A percentile compares a stretch with the other conserved stretches of the same genome.
Conservation (phyloP, 139 green algal species). For the Nannochloris sp. region DNA sequence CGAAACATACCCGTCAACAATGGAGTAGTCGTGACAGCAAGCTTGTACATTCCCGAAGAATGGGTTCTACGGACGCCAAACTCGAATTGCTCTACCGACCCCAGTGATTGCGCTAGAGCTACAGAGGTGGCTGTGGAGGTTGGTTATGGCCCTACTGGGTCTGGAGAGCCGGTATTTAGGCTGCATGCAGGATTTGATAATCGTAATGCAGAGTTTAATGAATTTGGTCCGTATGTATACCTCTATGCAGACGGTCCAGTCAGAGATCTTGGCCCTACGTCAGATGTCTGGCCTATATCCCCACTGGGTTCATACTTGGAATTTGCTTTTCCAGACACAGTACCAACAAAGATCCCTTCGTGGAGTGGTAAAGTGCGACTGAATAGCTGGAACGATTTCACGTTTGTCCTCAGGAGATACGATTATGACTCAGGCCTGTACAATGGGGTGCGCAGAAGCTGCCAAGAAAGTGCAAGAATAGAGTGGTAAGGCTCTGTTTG, state of each 20-base stretch:
- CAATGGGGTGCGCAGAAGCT: background rate
- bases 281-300: background rate
- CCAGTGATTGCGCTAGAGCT: background rate
- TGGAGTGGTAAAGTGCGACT: background rate
- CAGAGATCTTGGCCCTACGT: background rate
- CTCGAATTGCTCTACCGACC: background rate
- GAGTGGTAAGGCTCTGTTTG: background rate
- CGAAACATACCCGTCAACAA: background rate
- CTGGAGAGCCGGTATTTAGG: background rate
- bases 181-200: conserved; percentile 9
- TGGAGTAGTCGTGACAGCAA: background rate
- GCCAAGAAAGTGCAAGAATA: background rate
- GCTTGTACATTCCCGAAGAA: conserved; percentile 5
- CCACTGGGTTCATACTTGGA: background rate
- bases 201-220: background rate
- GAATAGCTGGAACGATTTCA: conserved; percentile 7
- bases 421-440: background rate
- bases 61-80: background rate
- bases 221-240: background rate
- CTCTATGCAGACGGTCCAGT: background rate
- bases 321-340: background rate
- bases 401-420: background rate
- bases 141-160: background rate
- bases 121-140: conserved; percentile 1
- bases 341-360: background rate